Evolutionary conservation across 2,329 filamentous ascomycete species (phyloP).

Genomic region (Aspergillus novoparasiticus): DNA sequence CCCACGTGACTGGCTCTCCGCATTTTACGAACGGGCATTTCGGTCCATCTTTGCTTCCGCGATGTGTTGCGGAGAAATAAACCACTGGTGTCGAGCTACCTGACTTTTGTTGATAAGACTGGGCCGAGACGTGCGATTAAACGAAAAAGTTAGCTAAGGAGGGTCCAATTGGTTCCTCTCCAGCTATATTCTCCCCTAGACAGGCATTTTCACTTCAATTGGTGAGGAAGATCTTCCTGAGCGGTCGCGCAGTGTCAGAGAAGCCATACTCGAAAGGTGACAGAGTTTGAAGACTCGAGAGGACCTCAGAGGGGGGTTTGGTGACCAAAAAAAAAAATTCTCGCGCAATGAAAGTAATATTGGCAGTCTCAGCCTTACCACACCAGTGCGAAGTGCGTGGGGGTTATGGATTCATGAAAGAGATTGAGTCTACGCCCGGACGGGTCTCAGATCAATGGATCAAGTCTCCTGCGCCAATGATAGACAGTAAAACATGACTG

Average conservation of each 20-base stretch:
- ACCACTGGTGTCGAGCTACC: background rate
- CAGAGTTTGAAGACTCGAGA: background rate
- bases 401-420: background rate
- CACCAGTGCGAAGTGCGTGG: background rate
- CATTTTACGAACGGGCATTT: constrained; percentile 12
- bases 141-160: background rate
- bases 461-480: background rate
- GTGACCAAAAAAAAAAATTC: background rate
- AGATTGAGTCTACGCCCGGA: background rate
- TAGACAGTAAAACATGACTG: background rate
- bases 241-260: background rate
- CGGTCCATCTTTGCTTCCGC: constrained; percentile 12
- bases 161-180: background rate
- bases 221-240: background rate
- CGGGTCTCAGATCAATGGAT: background rate
- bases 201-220: background rate
- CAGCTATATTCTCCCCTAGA: background rate
- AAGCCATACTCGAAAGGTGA: background rate
- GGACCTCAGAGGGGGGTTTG: background rate
- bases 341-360: background rate
- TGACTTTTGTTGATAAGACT: background rate
- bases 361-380: background rate
- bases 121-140: background rate
- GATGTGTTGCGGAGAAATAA: background rate
- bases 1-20: constrained; percentile 27